phyloP scores from a whole-genome alignment of 1,284 basidiomycete genomes.

The Ganoderma sinense region DNA sequence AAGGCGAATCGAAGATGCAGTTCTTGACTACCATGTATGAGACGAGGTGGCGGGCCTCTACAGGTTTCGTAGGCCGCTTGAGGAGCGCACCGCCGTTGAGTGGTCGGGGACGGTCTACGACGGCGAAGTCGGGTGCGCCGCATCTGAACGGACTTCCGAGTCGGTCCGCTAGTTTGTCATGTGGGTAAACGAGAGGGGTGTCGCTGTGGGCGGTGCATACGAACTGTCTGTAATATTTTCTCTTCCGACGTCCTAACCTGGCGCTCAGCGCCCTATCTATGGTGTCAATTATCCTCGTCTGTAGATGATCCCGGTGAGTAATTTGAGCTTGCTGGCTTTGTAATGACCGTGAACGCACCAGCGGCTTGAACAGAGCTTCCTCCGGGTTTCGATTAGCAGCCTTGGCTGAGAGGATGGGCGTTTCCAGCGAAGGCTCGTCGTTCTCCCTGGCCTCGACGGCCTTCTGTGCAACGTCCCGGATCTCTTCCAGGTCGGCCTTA shows the following conservation, averaged over 20 bases:
- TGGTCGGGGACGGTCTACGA: neutral
- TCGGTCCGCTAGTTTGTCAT: neutral
- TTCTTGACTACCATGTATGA: neutral
- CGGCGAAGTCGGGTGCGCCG: neutral
- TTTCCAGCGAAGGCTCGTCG: too few species aligned
- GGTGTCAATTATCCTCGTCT: neutral
- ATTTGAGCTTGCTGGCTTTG: too few species aligned
- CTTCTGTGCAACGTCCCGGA: too few species aligned
- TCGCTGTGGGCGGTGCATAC: neutral
- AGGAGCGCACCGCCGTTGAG: neutral
- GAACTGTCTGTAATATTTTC: neutral
- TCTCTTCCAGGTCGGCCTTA: too few species aligned
- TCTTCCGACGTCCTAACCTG: neutral
- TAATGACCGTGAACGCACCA: too few species aligned
- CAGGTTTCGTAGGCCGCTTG: neutral
- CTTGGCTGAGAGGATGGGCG: too few species aligned
- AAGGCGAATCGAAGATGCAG: neutral
- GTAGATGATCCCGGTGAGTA: neutral
- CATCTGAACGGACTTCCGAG: neutral
- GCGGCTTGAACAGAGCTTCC: neutral
- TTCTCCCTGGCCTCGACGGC: too few species aligned
- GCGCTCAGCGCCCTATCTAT: neutral
- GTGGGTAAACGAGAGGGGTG: neutral
- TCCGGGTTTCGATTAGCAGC: too few species aligned
- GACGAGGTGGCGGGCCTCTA: neutral